Percentiles rank a stretch among this genome's conserved stretches.
phyloP scores from a whole-genome alignment of 495 filamentous ascomycete genomes.

The Rusavskia elegans region DNA sequence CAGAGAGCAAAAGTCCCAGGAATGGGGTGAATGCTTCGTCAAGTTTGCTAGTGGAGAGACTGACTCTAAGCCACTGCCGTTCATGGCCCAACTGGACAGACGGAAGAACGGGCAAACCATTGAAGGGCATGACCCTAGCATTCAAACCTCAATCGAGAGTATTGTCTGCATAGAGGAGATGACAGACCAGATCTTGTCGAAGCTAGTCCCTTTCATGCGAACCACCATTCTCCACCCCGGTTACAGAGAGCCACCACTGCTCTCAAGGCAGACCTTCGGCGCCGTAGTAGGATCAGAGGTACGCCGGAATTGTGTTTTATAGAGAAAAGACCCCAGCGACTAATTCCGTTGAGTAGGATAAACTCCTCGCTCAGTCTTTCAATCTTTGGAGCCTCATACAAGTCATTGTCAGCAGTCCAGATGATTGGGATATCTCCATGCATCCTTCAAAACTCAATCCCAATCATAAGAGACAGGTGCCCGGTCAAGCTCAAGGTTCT shows the following conservation, averaged over 20 bases:
- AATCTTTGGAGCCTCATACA: slow-evolving; percentile 67
- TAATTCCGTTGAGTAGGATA: slow-evolving; percentile 24
- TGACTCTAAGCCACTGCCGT: background rate
- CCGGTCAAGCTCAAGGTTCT: background rate
- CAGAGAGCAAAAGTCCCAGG: background rate
- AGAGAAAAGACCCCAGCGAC: background rate
- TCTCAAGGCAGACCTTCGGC: background rate
- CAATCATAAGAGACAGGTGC: background rate
- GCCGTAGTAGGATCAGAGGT: too few species aligned
- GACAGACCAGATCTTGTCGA: background rate
- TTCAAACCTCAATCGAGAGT: background rate
- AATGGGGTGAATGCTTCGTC: background rate
- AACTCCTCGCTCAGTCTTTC: slow-evolving; percentile 46
- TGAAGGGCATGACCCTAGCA: too few species aligned
- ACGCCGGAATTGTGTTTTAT: too few species aligned
- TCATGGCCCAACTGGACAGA: background rate
- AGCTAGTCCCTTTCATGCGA: background rate
- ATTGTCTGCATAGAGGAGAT: background rate
- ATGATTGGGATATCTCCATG: background rate
- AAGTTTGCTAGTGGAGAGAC: background rate
- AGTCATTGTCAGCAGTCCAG: slow-evolving; percentile 42
- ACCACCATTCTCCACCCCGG: background rate
- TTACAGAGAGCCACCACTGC: background rate
- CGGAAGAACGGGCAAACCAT: background rate
- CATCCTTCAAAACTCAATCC: background rate